A percentile compares a stretch with the other conserved stretches of the same genome.
phyloP scores from a whole-genome alignment of 75 land plant genomes.

The Larix kaempferi region DNA sequence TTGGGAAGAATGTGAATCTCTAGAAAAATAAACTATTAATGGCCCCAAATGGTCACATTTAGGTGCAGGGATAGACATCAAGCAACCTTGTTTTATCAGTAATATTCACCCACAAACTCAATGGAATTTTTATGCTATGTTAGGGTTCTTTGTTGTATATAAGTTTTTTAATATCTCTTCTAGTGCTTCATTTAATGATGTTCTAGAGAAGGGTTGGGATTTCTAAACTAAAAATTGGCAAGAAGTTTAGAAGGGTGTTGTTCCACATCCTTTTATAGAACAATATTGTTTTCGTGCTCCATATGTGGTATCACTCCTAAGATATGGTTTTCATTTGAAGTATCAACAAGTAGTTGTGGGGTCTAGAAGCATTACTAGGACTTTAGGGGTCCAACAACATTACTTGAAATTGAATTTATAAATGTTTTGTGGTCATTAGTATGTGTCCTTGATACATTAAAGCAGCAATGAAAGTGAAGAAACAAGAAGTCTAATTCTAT shows the following conservation, averaged over 20 bases:
- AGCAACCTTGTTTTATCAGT: slow-evolving; percentile 71
- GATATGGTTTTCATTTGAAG: slow-evolving; percentile 84
- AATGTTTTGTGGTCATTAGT: no score
- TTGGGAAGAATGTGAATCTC: slow-evolving; percentile 79
- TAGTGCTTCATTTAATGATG: slow-evolving; percentile 60
- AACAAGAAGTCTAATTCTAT: no score
- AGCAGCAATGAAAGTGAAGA: no score
- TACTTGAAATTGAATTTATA: no score
- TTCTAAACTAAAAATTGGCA: slow-evolving; percentile 84
- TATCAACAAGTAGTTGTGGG: slow-evolving; percentile 72
- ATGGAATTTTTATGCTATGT: slow-evolving; percentile 84
- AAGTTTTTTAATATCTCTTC: slow-evolving; percentile 81
- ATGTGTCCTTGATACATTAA: no score
- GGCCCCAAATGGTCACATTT: slow-evolving; percentile 50
- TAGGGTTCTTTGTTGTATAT: slow-evolving; percentile 93
- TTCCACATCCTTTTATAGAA: slow-evolving; percentile 86
- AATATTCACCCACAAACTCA: slow-evolving; percentile 54
- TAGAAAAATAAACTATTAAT: slow-evolving; percentile 73
- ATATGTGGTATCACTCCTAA: slow-evolving; percentile 69
- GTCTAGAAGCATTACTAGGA: no score
- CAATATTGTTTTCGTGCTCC: slow-evolving; percentile 97
- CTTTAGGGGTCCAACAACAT: no score
- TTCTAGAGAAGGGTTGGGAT: slow-evolving; percentile 63
- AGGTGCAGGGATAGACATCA: slow-evolving; percentile 46
- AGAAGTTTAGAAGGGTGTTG: slow-evolving; percentile 70